Base-by-base conservation (phyloP, 768 basidiomycete genomes). In the Leccinum uliginosum region DNA sequence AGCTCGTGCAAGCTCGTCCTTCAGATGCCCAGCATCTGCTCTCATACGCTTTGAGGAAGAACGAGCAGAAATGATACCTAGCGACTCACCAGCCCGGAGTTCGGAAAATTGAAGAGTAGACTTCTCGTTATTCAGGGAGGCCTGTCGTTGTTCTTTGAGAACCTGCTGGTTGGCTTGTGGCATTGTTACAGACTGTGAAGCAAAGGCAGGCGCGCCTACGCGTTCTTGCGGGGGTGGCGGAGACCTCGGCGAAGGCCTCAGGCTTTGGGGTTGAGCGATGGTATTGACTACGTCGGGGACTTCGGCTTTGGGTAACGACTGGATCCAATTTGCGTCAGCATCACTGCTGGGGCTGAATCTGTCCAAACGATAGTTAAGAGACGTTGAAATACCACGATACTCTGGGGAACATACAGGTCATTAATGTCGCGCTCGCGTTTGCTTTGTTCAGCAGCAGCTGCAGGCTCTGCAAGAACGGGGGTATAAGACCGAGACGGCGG, bases 351-450 rank as follows among this genome's bases (percentile, higher is more conserved):
- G 76, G 9, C 71, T 59, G 65, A 83, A 86, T 59, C 78, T 80
- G 49, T 19, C 5, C 71, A 59, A 57, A 35, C n/a, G 34, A 48
- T 47, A 60, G 60, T 38, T 51, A 7, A 40, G 4, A 27, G 40
- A 51, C 17, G 7, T 23, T 15, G 5, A 26, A 55, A 46, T 15
- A 30, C 6, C 40, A 49, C 19, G 9, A 26, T 30, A 26, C 0
- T 11, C n/a, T n/a, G 29, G 32, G 7, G 8, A 59, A 81, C 88
- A 65, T 80, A 89, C 88, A 90, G 71, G 72, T 86, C 85, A 62
- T 76, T 78, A 52, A 85, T 68, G 64, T 85, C 82, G 59, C 72
- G 77, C 64, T 68, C 65, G 52, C 45, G 62, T 55, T 78, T 80
- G 54, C 75, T 75, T 29, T 79, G 78, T 54, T 76, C 79, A 34